These are phyloP conservation scores for Spirogloea muscicola DNA, from an alignment of 139 green algal species.

Conservation along the genomic window DNA sequence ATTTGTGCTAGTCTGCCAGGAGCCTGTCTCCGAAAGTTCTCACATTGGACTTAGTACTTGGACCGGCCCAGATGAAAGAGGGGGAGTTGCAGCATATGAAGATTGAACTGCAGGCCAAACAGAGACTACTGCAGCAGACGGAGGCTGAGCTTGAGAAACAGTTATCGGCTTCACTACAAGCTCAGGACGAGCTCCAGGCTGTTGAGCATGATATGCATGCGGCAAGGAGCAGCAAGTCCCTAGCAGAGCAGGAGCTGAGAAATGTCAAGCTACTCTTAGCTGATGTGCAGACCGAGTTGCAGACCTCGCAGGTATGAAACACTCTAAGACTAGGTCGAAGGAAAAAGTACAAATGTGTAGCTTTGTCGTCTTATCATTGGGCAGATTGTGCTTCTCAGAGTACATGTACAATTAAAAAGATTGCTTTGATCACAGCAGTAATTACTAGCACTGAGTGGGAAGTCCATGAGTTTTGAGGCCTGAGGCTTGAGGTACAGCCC, in stretches of 20 bases:
- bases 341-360: constrained; percentile 15
- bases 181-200: constrained; percentile 23
- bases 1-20: too few relatives aligned
- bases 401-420: constrained; percentile 12
- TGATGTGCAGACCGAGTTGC: constrained; percentile 27
- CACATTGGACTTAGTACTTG: too few relatives aligned
- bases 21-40: too few relatives aligned
- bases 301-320: constrained; percentile 14
- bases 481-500: too few relatives aligned
- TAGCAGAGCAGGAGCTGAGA: constrained; percentile 17
- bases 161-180: background rate
- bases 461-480: too few relatives aligned
- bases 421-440: background rate
- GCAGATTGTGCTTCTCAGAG: too few relatives aligned
- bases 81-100: constrained; percentile 20
- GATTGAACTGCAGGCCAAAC: background rate
- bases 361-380: too few relatives aligned
- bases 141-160: constrained; percentile 15
- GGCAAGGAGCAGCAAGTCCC: background rate
- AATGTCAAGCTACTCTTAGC: constrained; percentile 12
- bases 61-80: background rate
- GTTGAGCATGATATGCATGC: constrained; percentile 15
- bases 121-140: constrained; percentile 13
- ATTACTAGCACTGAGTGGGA: too few relatives aligned
- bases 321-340: background rate